phyloP scores from a whole-genome alignment of 495 filamentous ascomycete genomes.

The Neurospora sp. region DNA sequence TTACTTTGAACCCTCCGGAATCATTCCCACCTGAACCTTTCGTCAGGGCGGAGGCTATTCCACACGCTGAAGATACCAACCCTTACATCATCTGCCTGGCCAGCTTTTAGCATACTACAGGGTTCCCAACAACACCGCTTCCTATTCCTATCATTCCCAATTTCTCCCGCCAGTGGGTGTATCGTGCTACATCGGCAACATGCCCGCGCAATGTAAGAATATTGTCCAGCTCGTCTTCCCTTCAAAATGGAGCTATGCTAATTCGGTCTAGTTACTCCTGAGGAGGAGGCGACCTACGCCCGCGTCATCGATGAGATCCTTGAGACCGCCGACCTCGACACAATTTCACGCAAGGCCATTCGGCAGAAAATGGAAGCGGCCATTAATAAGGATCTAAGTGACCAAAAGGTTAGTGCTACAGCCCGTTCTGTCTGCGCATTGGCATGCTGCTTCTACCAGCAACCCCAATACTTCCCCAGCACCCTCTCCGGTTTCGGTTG shows the following conservation, averaged over 20 bases:
- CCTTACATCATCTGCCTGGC: not conserved
- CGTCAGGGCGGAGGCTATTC: not conserved
- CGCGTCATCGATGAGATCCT: conserved; percentile 91
- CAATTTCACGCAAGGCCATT: conserved; percentile 87
- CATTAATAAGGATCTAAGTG: conserved; percentile 65
- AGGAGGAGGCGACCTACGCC: conserved; percentile 58
- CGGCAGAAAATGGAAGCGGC: conserved; percentile 72
- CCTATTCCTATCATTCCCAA: not conserved
- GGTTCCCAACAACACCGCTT: not conserved
- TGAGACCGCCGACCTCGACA: conserved; percentile 68
- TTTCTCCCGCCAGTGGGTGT: conserved; percentile 12
- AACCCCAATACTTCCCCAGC: not conserved
- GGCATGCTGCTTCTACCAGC: not conserved
- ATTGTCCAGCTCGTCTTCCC: not conserved
- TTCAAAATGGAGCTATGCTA: not conserved
- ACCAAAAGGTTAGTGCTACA: conserved; percentile 61
- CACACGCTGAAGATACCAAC: not conserved
- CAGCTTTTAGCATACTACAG: not conserved
- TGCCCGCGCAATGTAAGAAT: conserved; percentile 22
- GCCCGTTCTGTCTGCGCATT: not conserved
- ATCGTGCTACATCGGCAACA: conserved; percentile 10
- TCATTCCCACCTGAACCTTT: not conserved
- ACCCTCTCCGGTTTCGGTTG: not conserved
- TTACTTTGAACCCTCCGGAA: not conserved
- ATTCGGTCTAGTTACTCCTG: conserved; percentile 49